phyloP scores from a whole-genome alignment of 192 early-diverging fungal genomes.

The Podila horticola region DNA sequence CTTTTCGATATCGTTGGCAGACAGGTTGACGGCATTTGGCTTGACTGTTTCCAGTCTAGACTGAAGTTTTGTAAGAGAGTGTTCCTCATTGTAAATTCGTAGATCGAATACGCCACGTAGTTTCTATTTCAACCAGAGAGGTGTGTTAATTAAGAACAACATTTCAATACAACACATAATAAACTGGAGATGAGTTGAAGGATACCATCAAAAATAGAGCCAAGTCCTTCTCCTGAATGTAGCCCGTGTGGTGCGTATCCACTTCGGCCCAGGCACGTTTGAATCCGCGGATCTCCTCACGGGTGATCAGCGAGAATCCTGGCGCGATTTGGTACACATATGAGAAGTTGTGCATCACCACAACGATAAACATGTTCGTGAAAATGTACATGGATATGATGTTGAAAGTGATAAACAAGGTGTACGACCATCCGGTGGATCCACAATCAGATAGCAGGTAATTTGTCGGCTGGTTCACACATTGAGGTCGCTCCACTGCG shows the following conservation, averaged over 20 bases:
- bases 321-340: constrained; percentile 71
- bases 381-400: constrained; percentile 78
- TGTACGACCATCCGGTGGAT: constrained; percentile 60
- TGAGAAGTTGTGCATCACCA: constrained; percentile 71
- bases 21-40: constrained; percentile 38
- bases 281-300: constrained; percentile 69
- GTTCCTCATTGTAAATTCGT: constrained; percentile 59
- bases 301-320: constrained; percentile 63
- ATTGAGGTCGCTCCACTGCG: constrained; percentile 61
- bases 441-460: constrained; percentile 67
- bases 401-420: constrained; percentile 67
- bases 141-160: neutral
- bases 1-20: constrained; percentile 40
- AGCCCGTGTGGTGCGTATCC: constrained; percentile 59
- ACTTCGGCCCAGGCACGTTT: constrained; percentile 63
- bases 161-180: neutral
- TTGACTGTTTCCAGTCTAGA: constrained; percentile 31
- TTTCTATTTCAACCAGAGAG: constrained; percentile 42
- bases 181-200: neutral
- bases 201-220: constrained; percentile 62
- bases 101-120: constrained; percentile 62
- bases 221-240: constrained; percentile 58
- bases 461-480: constrained; percentile 52
- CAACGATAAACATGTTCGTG: constrained; percentile 68
- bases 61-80: constrained; percentile 51